Base-by-base conservation (phyloP, 2,329 filamentous ascomycete genomes). In the Sodiomyces alkalinus region DNA sequence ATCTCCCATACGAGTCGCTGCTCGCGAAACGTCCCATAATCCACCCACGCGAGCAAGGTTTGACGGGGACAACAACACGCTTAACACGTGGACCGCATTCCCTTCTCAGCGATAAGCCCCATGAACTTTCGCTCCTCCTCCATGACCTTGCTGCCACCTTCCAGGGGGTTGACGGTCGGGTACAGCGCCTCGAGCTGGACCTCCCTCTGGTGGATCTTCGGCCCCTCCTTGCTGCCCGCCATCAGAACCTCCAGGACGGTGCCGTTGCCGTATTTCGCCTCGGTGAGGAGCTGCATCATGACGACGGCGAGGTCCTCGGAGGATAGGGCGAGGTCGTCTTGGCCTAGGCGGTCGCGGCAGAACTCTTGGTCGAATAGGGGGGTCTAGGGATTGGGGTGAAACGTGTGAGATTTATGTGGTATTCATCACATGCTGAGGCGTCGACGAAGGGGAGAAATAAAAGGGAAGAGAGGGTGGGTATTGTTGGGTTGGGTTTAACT, bases 171-270 rank as follows among this genome's bases (percentile, higher is more conserved):
- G 6, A 13, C 19, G 8, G 24, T 31, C 5, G 29, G 29, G 15
- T 28, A 28, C 4, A 31, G 19, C 23, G 13, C 7, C 10, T 31
- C 26, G 6, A 31, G 10, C n/a, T 19, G 29, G 15, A 41, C 37
- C 17, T 37, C 32, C 7, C 35, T 31, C n/a, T 33, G 26, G 11
- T 27, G 26, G 20, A 42, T 27, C 10, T 22, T 17, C 3, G 23
- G 23, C 12, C 35, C 24, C 11, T 33, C 33, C 20, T 18, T 28
- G 13, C 26, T 30, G 19, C 33, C 38, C 8, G 28, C 16, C 31
- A 33, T 30, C 35, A 38, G 32, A n/a, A 34, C 30, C 33, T 41
- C 38, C 10, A 39, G 17, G 11, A 37, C 28, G 17, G 35, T 38
- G n/a, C 39, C 39, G 18, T 42, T 30, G 19, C 33, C 39, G 22